Base-by-base conservation (phyloP, 2,329 filamentous ascomycete genomes). In the Colletotrichum sp. region DNA sequence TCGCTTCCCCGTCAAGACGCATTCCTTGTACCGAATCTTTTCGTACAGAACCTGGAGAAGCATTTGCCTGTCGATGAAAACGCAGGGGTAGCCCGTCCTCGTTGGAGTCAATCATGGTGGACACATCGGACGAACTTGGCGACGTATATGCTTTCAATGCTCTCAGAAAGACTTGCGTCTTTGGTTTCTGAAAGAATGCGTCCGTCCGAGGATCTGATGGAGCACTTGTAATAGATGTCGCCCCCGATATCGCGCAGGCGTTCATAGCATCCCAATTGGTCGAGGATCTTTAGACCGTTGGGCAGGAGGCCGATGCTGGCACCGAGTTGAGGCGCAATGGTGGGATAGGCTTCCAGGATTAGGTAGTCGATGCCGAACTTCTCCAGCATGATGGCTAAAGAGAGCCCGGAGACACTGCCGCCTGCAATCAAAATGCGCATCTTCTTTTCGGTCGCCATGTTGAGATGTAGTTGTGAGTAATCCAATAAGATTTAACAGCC, bases 221-320 rank as follows among this genome's bases (percentile, higher is more conserved):
- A n/a, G 15, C 54, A 34, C 11, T 31, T 33, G 24, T 57, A 54
- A 15, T 61, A 43, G 6, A 34, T 61, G 21, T 79, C 71, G 4
- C 73, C 76, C 3, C 78, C 33, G n/a, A 78, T 66, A 27, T 76
- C 66, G 1, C 79, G 74, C 24, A 83, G 68, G 2, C 76, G 24
- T 38, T 82, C 77, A 47, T 81, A 82, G 47, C 79, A 77, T 2
- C 76, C 77, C 0, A 90, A 76, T 76, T 90, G 89, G 63, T 89
- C 87, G 1, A 90, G 76, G 15, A 90, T 86, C 2, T 84, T 81
- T 6, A 78, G 68, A 1, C 85, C 86, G 24, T 86, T 81, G 0
- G 87, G 81, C 0, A 83, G 69, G 0, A 90, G 74, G 1, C 82
- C 86, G 29, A 91, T 87, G 6, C 82, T 85, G 0, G 87, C 87